Conservation (phyloP, 1,284 basidiomycete genomes). For the Stereum hirsutum region DNA sequence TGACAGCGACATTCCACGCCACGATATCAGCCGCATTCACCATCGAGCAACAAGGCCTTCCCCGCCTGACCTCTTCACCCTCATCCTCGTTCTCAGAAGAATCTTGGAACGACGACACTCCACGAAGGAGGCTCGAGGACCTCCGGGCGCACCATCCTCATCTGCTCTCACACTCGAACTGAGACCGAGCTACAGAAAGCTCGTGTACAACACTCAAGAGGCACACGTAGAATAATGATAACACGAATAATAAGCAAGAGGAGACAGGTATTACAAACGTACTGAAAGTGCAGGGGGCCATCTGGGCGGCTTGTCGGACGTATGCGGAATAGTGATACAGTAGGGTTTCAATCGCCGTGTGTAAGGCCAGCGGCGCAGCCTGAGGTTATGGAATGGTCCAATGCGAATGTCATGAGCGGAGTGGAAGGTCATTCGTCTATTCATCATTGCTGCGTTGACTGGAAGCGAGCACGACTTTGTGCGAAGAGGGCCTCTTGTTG, state of each 20-base stretch:
- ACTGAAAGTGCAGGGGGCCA: too few relatives aligned
- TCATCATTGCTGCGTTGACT: slow-evolving; percentile 38
- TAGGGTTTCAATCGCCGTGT: too few relatives aligned
- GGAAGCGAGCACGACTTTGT: slow-evolving; percentile 71
- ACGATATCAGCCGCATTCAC: slow-evolving; percentile 75
- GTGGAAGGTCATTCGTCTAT: slow-evolving; percentile 19
- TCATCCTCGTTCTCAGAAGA: slow-evolving; percentile 23
- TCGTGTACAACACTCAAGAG: slow-evolving; percentile 14
- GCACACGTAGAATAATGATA: slow-evolving; percentile 6
- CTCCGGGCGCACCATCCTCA: slow-evolving; percentile 18
- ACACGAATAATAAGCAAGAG: slow-evolving; percentile 6
- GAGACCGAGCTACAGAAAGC: slow-evolving; percentile 16
- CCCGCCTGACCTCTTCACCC: slow-evolving; percentile 25
- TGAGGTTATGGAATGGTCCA: background rate
- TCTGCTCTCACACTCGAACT: too few relatives aligned
- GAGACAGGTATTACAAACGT: too few relatives aligned
- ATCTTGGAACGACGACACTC: slow-evolving; percentile 64
- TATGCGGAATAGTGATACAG: too few relatives aligned
- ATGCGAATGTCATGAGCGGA: background rate
- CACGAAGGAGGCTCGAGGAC: slow-evolving; percentile 42
- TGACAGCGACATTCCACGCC: slow-evolving; percentile 61
- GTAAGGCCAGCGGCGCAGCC: too few relatives aligned
- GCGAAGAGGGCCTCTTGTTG: slow-evolving; percentile 92
- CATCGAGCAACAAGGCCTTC: slow-evolving; percentile 79
- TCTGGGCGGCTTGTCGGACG: too few relatives aligned